Conservation (phyloP, 192 early-diverging fungal species). For the Tieghemiomyces parasiticus region DNA sequence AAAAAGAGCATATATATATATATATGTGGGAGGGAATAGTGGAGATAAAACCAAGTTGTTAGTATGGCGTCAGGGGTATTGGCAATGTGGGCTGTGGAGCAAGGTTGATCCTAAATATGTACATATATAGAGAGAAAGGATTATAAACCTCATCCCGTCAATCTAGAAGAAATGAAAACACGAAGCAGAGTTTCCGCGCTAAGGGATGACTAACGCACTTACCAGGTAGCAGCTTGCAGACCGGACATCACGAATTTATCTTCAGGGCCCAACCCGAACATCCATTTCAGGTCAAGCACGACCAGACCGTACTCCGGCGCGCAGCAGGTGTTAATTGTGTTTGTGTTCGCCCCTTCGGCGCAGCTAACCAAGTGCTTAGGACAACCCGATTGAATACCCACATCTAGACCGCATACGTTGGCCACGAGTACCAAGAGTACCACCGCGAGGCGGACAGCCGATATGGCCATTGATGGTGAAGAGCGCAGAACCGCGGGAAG, state of each 20-base stretch:
- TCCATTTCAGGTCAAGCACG: background rate
- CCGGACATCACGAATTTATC: background rate
- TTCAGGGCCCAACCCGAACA: background rate
- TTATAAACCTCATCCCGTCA: background rate
- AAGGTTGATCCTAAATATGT: background rate
- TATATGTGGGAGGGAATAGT: background rate
- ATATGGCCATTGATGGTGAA: no score
- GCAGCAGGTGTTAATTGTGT: background rate
- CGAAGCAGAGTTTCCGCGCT: no score
- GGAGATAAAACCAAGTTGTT: no score
- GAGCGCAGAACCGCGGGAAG: no score
- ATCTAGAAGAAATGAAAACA: background rate
- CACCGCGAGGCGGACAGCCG: no score
- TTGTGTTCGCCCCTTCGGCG: background rate
- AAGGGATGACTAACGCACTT: no score
- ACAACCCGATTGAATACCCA: background rate
- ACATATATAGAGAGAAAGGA: background rate
- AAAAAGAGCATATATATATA: background rate
- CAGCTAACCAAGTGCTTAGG: background rate
- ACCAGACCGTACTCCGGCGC: background rate
- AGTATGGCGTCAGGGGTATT: no score
- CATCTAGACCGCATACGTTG: background rate
- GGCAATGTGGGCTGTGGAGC: background rate
- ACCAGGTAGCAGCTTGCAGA: background rate
- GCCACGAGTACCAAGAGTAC: background rate